Conservation (phyloP, 2,329 filamentous ascomycete genomes). For the Coleophoma crateriformis region DNA sequence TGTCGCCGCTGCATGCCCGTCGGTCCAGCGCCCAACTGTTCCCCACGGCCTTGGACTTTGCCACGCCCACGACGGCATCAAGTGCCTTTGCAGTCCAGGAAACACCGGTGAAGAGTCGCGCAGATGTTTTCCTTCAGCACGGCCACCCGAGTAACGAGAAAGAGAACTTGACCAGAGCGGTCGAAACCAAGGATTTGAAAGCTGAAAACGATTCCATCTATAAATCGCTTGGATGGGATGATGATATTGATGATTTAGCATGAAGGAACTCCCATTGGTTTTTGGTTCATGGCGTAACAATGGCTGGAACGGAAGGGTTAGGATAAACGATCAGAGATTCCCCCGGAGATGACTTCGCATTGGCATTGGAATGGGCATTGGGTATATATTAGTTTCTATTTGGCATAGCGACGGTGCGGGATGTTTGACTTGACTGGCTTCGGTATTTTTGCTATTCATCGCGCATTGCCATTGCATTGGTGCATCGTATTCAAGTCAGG, state of each 20-base stretch:
- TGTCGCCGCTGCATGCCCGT: slow-evolving; percentile 18
- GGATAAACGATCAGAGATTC: too few relatives aligned
- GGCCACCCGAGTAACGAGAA: not conserved
- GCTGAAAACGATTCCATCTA: slow-evolving; percentile 25
- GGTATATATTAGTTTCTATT: too few relatives aligned
- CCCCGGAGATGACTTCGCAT: too few relatives aligned
- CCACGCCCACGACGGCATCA: not conserved
- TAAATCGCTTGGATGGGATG: slow-evolving; percentile 28
- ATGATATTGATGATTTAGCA: slow-evolving; percentile 25
- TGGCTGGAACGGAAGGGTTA: too few relatives aligned
- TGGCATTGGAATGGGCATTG: too few relatives aligned
- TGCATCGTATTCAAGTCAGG: too few relatives aligned
- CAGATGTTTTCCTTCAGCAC: not conserved
- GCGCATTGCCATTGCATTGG: too few relatives aligned
- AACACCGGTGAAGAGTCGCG: slow-evolving; percentile 19
- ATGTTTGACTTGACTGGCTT: too few relatives aligned
- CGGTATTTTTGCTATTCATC: too few relatives aligned
- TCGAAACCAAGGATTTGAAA: not conserved
- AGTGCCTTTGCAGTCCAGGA: slow-evolving; percentile 13
- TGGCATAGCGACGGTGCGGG: too few relatives aligned
- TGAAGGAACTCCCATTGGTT: slow-evolving; percentile 5
- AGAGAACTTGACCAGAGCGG: not conserved
- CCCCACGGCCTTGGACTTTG: not conserved
- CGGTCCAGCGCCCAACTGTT: slow-evolving; percentile 22
- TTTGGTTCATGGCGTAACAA: too few relatives aligned